phyloP scores from a whole-genome alignment of 148 eudicot genomes.

The Bassia scoparia region DNA sequence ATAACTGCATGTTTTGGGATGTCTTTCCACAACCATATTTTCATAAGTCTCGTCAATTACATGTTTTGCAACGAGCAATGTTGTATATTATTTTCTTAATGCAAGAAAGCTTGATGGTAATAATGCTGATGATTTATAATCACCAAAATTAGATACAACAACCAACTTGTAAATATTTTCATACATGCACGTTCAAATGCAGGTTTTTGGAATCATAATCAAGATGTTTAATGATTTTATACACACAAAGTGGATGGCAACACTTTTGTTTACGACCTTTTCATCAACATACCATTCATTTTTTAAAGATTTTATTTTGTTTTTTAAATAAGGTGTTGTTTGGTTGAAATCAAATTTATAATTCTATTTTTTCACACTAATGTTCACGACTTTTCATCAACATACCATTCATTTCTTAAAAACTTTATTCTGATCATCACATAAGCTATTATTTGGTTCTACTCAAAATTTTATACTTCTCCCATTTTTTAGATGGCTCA shows the following conservation, averaged over 20 bases:
- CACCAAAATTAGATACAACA: constrained; percentile 27
- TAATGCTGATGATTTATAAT: constrained; percentile 19
- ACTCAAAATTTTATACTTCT: no score
- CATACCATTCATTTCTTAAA: no score
- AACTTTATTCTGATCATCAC: no score
- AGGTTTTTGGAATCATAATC: constrained; percentile 25
- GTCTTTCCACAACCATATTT: constrained; percentile 56
- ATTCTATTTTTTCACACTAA: no score
- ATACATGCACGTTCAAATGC: constrained; percentile 29
- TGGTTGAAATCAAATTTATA: no score
- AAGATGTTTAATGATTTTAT: constrained; percentile 19
- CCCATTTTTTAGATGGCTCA: no score
- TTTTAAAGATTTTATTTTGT: no score
- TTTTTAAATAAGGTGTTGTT: no score
- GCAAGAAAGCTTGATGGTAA: constrained; percentile 41
- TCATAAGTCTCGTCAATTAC: constrained; percentile 72
- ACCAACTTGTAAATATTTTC: constrained; percentile 22
- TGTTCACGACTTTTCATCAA: no score
- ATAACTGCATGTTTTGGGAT: neutral
- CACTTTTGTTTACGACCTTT: constrained; percentile 26
- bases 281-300: constrained; percentile 29
- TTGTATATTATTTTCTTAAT: constrained; percentile 74
- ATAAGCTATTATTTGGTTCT: no score
- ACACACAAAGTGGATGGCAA: constrained; percentile 26
- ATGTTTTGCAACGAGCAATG: constrained; percentile 73